A percentile compares a stretch with the other conserved stretches of the same genome.
Evolutionary conservation across 345 rosid genomes (phyloP).

Genomic region (Dipteronia dyeriana): DNA sequence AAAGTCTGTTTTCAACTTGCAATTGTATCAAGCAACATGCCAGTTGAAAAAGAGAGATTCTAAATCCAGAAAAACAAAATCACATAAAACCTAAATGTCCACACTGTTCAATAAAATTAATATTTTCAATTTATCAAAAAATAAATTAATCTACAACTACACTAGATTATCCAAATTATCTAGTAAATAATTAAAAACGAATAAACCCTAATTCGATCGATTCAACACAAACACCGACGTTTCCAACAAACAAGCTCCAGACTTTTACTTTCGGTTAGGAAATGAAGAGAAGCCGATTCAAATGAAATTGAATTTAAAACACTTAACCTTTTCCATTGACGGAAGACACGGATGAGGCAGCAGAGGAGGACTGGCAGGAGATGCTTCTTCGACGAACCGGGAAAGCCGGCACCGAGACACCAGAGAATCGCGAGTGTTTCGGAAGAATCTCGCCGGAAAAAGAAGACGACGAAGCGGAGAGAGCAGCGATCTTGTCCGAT

Average conservation of each 20-base stretch:
- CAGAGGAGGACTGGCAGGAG: slow-evolving; percentile 66
- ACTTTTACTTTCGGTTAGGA: neutral
- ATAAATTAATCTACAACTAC: neutral
- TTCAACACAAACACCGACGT: slow-evolving; percentile 3
- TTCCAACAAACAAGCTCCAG: slow-evolving; percentile 2
- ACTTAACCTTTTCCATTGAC: slow-evolving; percentile 50
- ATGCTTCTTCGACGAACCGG: slow-evolving; percentile 34
- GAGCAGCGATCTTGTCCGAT: slow-evolving; percentile 39
- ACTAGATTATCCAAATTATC: too few relatives aligned
- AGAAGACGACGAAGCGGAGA: slow-evolving; percentile 45
- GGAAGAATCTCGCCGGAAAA: slow-evolving; percentile 27
- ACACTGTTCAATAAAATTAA: neutral
- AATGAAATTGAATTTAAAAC: neutral
- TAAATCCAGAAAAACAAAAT: neutral
- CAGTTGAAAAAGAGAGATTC: neutral
- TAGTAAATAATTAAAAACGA: neutral
- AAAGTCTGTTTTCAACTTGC: neutral
- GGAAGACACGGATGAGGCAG: slow-evolving; percentile 50
- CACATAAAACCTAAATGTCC: neutral
- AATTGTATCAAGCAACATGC: too few relatives aligned
- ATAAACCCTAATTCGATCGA: slow-evolving; percentile 21
- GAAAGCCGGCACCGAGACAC: slow-evolving; percentile 27
- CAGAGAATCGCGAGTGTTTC: slow-evolving; percentile 22
- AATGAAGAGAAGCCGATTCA: neutral
- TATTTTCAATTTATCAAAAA: slow-evolving; percentile 3